Conservation (phyloP, 805 yeast genomes). For the Metschnikowia orientalis region DNA sequence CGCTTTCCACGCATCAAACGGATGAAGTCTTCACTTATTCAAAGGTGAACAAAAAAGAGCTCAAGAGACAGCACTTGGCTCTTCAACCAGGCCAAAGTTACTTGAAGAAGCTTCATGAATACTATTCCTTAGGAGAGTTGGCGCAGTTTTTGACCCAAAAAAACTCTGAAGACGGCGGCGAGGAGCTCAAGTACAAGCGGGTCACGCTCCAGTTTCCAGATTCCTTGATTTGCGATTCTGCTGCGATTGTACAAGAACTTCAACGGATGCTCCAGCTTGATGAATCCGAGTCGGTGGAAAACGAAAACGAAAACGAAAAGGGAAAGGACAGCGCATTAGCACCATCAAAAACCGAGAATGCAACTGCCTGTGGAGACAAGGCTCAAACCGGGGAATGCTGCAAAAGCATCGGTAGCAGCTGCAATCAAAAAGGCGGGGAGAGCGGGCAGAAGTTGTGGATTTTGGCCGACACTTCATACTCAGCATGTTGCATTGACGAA, state of each 20-base stretch:
- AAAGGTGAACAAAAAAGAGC: slow-evolving; percentile 27
- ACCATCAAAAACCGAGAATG: no score
- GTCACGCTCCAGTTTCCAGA: slow-evolving; percentile 94
- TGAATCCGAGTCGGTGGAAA: no score
- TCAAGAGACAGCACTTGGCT: slow-evolving; percentile 24
- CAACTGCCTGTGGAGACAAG: no score
- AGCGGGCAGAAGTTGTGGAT: slow-evolving; percentile 56
- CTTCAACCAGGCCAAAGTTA: slow-evolving; percentile 28
- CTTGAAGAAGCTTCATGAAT: slow-evolving; percentile 35
- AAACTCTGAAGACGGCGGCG: slow-evolving; percentile 14
- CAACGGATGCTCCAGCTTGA: slow-evolving; percentile 42
- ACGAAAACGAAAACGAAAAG: not conserved
- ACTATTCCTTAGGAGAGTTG: slow-evolving; percentile 54
- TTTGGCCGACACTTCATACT: slow-evolving; percentile 92
- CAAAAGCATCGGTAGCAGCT: no score
- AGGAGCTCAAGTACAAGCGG: slow-evolving; percentile 32
- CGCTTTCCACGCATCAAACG: slow-evolving; percentile 69
- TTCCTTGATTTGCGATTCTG: slow-evolving; percentile 67
- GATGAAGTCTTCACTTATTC: slow-evolving; percentile 51
- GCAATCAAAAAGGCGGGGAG: not conserved
- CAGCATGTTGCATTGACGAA: slow-evolving; percentile 94
- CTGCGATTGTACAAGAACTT: slow-evolving; percentile 56
- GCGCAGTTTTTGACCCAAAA: slow-evolving; percentile 35
- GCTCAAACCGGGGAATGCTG: no score
- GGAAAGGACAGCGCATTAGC: no score